phyloP scores from a whole-genome alignment of 108 stramenopile genomes.

The Nitzschia inconspicua region DNA sequence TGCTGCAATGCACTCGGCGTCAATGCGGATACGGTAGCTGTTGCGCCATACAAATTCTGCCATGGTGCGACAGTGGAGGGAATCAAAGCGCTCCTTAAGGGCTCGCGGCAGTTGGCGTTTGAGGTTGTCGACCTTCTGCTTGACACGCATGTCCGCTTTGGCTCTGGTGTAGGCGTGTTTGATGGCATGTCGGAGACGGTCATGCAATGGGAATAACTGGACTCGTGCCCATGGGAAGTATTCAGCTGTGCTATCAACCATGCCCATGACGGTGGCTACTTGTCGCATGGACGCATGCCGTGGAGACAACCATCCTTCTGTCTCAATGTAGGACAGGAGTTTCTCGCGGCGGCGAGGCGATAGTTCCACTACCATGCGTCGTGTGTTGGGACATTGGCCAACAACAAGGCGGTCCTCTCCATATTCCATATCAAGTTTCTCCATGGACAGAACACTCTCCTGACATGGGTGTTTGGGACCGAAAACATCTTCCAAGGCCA shows the following conservation, averaged over 20 bases:
- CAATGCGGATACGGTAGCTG: too few relatives aligned
- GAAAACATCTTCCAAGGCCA: conserved; percentile 1
- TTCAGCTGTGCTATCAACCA: neutral
- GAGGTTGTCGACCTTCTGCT: neutral
- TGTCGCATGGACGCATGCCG: neutral
- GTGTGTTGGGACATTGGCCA: neutral
- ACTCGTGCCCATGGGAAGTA: conserved; percentile 1
- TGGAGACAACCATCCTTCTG: neutral
- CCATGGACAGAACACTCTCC: neutral
- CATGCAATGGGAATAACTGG: conserved; percentile 40
- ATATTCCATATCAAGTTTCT: neutral
- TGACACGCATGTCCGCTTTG: neutral
- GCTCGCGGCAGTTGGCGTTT: neutral
- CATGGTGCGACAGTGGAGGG: too few relatives aligned
- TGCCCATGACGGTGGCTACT: neutral
- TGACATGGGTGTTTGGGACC: neutral
- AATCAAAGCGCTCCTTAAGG: neutral
- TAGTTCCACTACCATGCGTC: neutral
- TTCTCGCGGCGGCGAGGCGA: neutral
- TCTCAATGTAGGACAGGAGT: conserved; percentile 4
- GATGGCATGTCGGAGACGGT: neutral
- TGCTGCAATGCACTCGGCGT: too few relatives aligned
- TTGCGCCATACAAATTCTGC: too few relatives aligned
- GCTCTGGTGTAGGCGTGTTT: neutral
- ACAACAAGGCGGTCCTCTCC: neutral